Evolutionary conservation across 306 rosid genomes (phyloP), one percentile per base, ranked within the genome.

Genomic region (Astragalus membranaceus): DNA sequence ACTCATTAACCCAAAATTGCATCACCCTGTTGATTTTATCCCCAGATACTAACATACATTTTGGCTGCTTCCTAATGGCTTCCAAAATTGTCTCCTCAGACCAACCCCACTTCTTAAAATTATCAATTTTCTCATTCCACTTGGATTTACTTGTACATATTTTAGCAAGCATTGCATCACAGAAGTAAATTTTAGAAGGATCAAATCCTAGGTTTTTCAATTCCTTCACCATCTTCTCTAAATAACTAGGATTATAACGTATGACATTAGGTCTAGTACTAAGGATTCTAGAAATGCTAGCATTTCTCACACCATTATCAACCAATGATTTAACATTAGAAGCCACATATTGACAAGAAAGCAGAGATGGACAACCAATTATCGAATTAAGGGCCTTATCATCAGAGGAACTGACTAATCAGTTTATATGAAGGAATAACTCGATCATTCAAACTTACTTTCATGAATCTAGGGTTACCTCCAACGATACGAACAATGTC

Each of bases 31-130:
- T 41, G 8, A 89, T 69, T 61, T 89, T 86, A n/a, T 76, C 78
- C 50, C 15, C 77, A 0, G 86, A 86, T 17, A 10, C 1, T 23
- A 14, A 20, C 81, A 86, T 74, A 33, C 75, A 71, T 1, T 17
- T 2, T 0, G 92, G 92, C 6, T 43, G 12, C 76, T 0, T 79
- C 63, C 48, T 13, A 57, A 84, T 80, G 1, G 82, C 70, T 7
- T 53, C 48, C 15, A 41, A 20, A 33, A 79, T 36, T 13, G 56
- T 75, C 8, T 84, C 86, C 11, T 88, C 89, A 5, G 80, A 61
- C 81, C 78, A 88, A 33, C 92, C 93, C 88, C 87, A 88, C 23
- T 37, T 77, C 70, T 65, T 83, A 43, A 6, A 88, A 46, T 60
- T 47, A 5, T 71, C 62, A 4, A 82, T 46, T 69, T 83, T 85